Evolutionary conservation across 2,329 filamentous ascomycete species (phyloP), one percentile per base, ranked within the genome.

Genomic region (Penicillium glabrum): DNA sequence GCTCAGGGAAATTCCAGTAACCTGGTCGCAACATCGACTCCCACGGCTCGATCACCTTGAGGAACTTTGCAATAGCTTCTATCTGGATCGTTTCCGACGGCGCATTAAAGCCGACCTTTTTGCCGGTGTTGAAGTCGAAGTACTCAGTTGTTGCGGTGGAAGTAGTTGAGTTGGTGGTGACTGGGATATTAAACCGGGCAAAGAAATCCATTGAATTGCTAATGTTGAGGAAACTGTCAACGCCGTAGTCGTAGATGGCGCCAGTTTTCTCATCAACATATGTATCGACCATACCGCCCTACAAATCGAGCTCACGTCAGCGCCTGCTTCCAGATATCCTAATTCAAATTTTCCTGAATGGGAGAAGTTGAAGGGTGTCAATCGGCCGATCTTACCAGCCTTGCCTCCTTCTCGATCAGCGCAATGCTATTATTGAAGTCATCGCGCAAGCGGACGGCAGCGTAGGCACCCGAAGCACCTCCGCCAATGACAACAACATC

Each of bases 401-500:
- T 61, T 26, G 53, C 33, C 37, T 65, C 52, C 45, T 63, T 61
- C 31, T 68, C 65, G 44, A 68, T 59, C 11, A 68, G 50, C 3
- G 55, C 61, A 39, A 67, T 58, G 26, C 60, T 66, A 33, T 64
- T 62, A 7, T 59, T 44, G 26, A 58, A 61, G 27, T 60, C 56
- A 58, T 66, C 66, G 16, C 61, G 59, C n/a, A 68, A 31, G 16
- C 60, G 63, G 14, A 67, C 62, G 19, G 65, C 66, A 7, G 66
- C 65, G 46, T 68, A 67, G 21, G 65, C 61, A 47, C 66, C 66
- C 4, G 63, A 60, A 23, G 61, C 62, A 33, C 66, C 66, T 21
- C 65, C 64, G 16, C 66, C 66, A 29, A 68, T 58, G n/a, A 68
- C 46, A 14, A 55, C 61, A 35, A 68, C 58, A 50, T 68, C 65